These are phyloP conservation scores for Rhizopus microsporus DNA, from an alignment of 371 early-diverging fungal genomes.

Conservation along the genomic window DNA sequence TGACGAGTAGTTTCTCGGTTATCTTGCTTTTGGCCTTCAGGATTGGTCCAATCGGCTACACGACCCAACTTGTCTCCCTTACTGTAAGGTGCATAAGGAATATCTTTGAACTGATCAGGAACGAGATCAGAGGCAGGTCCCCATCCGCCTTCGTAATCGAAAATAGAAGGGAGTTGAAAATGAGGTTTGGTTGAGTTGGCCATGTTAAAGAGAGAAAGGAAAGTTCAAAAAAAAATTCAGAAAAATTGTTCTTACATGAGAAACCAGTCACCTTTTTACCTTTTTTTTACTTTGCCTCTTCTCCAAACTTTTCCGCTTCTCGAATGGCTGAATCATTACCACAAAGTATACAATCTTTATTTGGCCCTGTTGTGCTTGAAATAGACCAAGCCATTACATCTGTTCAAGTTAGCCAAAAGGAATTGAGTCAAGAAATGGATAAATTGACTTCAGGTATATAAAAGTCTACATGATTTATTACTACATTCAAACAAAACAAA, in stretches of 20 bases:
- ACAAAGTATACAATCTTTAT: constrained; percentile 45
- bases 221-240: constrained; percentile 7
- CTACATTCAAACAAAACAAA: neutral
- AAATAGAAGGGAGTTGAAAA: constrained; percentile 71
- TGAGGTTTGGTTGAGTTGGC: constrained; percentile 38
- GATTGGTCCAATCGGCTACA: constrained; percentile 90
- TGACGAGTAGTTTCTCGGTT: constrained; percentile 57
- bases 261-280: constrained; percentile 1
- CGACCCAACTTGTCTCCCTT: constrained; percentile 94
- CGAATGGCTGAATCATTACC: constrained; percentile 22
- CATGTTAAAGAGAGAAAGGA: constrained; percentile 9
- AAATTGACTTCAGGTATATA: constrained; percentile 53
- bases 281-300: constrained; percentile 5
- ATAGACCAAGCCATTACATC: constrained; percentile 56
- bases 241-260: too few species aligned
- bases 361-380: constrained; percentile 53
- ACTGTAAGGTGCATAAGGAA: constrained; percentile 95
- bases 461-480: neutral
- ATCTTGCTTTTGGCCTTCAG: constrained; percentile 68
- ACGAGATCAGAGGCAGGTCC: constrained; percentile 65
- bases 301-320: neutral
- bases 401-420: constrained; percentile 55
- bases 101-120: constrained; percentile 72
- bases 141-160: constrained; percentile 78
- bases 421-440: constrained; percentile 61